These are phyloP conservation scores for Diaporthe australafricana DNA, from an alignment of 2,329 filamentous ascomycete species.

Conservation along the genomic window DNA sequence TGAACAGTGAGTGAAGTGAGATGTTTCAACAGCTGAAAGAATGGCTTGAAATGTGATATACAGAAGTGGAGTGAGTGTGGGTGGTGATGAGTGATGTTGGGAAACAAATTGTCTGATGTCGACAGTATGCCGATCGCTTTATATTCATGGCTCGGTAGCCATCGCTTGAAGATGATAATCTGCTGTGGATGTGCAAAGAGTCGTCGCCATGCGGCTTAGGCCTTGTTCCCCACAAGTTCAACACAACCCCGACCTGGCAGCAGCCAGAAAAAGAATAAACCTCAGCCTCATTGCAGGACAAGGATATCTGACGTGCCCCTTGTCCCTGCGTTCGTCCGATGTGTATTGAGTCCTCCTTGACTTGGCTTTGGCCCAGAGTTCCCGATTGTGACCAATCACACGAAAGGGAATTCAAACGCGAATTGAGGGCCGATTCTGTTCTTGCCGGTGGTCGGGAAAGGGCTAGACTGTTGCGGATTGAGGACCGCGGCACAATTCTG, in stretches of 20 bases:
- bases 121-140: background rate
- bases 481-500: background rate
- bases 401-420: background rate
- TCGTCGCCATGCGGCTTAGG: background rate
- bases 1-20: background rate
- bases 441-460: background rate
- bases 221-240: background rate
- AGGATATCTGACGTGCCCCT: background rate
- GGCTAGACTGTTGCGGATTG: background rate
- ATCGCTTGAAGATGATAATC: background rate
- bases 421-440: background rate
- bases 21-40: background rate
- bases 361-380: background rate
- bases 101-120: background rate
- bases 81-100: background rate
- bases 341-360: background rate
- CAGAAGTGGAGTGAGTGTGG: background rate
- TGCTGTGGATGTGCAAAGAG: background rate
- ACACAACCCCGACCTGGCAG: background rate
- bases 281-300: background rate
- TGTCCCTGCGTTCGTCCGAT: slow-evolving; percentile 4
- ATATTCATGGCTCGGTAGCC: background rate
- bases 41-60: background rate
- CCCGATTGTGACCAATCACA: background rate
- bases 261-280: background rate